These are phyloP conservation scores for Cicer cuneatum DNA, from an alignment of 306 rosid genomes.

Conservation along the genomic window DNA sequence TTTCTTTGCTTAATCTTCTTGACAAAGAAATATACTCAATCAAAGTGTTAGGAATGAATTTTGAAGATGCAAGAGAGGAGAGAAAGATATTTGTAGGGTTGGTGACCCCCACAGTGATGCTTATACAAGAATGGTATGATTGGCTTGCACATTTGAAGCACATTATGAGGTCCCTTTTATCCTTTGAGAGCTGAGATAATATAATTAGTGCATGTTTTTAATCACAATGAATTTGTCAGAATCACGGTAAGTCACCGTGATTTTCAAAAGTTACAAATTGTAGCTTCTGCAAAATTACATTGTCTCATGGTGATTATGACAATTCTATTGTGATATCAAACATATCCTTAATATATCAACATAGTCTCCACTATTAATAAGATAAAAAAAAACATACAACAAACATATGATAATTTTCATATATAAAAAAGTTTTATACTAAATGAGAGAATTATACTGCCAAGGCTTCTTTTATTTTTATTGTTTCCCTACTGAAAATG, in stretches of 20 bases:
- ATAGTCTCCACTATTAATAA: slow-evolving; percentile 8
- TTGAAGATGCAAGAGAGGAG: slow-evolving; percentile 12
- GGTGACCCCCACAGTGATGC: slow-evolving; percentile 41
- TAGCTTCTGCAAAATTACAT: no score
- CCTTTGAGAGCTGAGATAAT: slow-evolving; percentile 1
- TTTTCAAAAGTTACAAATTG: no score
- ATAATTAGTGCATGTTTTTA: background rate
- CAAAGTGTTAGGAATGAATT: background rate
- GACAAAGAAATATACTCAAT: background rate
- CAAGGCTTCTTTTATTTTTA: slow-evolving; percentile 11
- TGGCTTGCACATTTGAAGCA: slow-evolving; percentile 12
- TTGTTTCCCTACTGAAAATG: slow-evolving; percentile 34
- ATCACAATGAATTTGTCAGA: no score
- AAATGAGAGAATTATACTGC: background rate
- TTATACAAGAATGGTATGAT: slow-evolving; percentile 20
- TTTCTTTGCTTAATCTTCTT: slow-evolving; percentile 26
- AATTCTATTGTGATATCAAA: no score
- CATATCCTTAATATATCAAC: background rate
- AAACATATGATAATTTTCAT: background rate
- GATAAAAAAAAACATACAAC: slow-evolving; percentile 2
- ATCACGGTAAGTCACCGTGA: no score
- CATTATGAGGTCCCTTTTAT: background rate
- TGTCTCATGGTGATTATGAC: no score
- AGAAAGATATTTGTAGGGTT: slow-evolving; percentile 41
- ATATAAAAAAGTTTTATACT: background rate